A percentile compares a stretch with the other conserved stretches of the same genome.
Conservation (phyloP, 1,284 basidiomycete genomes). For the Marasmius tenuissimus region DNA sequence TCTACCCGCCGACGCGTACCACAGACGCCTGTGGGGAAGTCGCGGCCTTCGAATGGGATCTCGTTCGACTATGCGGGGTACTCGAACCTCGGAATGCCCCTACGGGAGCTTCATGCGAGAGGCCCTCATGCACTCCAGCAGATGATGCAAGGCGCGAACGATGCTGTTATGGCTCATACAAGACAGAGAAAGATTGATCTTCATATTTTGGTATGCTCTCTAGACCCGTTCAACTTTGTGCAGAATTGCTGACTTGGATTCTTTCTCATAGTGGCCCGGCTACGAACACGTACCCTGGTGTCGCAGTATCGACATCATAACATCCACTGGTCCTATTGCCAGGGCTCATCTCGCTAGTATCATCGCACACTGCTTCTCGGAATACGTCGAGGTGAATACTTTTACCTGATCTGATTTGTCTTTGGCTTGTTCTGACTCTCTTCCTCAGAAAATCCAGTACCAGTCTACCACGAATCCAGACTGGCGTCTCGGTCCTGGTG, state of each 20-base stretch:
- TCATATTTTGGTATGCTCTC: background rate
- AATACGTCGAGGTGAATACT: background rate
- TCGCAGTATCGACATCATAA: background rate
- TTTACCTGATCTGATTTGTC: background rate
- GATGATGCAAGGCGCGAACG: background rate
- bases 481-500: background rate
- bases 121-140: background rate
- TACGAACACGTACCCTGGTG: background rate
- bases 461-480: background rate
- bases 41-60: background rate
- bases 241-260: background rate
- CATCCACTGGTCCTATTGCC: background rate
- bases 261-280: background rate
- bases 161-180: background rate
- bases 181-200: background rate
- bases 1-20: background rate
- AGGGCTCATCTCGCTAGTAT: background rate
- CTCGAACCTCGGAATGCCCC: background rate
- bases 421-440: background rate
- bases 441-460: background rate
- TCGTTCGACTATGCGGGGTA: background rate
- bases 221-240: background rate
- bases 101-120: background rate
- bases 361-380: background rate
- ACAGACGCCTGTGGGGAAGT: background rate